phyloP scores from a whole-genome alignment of 495 filamentous ascomycete species.

The Podospora appendiculata region DNA sequence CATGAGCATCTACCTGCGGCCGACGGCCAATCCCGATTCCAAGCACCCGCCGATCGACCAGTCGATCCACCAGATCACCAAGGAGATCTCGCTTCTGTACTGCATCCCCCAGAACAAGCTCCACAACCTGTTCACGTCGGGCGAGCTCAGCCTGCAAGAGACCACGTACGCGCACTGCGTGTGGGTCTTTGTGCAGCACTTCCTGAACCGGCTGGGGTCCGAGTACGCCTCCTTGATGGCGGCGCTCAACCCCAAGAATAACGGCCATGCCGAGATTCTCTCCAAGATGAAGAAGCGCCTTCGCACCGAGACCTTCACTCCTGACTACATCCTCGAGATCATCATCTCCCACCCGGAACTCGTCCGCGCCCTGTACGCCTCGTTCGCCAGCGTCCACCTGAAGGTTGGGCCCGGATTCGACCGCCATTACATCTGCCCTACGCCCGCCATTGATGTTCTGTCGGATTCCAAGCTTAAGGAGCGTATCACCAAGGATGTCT shows the following conservation, averaged over 20 bases:
- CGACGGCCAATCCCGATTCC: conserved; percentile 47
- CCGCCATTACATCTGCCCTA: conserved; percentile 63
- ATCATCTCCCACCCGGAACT: conserved; percentile 86
- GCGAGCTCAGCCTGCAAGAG: conserved; percentile 86
- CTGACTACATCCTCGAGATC: conserved; percentile 95
- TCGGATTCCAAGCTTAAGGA: conserved; percentile 70
- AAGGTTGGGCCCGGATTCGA: conserved; percentile 70
- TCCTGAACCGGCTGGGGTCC: conserved; percentile 87
- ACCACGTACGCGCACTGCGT: conserved; percentile 95
- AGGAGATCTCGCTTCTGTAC: conserved; percentile 93
- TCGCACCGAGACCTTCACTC: conserved; percentile 92
- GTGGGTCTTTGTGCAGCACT: conserved; percentile 95
- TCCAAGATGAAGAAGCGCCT: conserved; percentile 94
- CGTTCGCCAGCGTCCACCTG: conserved; percentile 88
- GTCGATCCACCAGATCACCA: conserved; percentile 97
- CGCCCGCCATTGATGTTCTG: conserved; percentile 64
- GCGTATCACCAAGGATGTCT: conserved; percentile 69
- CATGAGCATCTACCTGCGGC: conserved; percentile 87
- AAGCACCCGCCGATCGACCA: conserved; percentile 62
- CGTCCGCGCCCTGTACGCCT: conserved; percentile 79
- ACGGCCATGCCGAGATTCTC: conserved; percentile 78
- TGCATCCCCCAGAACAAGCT: conserved; percentile 97
- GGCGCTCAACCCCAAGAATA: conserved; percentile 67
- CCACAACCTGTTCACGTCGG: conserved; percentile 80
- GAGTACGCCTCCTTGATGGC: conserved; percentile 83